Conservation (phyloP, 2,329 filamentous ascomycete species). For the Penicillium frequentans region DNA sequence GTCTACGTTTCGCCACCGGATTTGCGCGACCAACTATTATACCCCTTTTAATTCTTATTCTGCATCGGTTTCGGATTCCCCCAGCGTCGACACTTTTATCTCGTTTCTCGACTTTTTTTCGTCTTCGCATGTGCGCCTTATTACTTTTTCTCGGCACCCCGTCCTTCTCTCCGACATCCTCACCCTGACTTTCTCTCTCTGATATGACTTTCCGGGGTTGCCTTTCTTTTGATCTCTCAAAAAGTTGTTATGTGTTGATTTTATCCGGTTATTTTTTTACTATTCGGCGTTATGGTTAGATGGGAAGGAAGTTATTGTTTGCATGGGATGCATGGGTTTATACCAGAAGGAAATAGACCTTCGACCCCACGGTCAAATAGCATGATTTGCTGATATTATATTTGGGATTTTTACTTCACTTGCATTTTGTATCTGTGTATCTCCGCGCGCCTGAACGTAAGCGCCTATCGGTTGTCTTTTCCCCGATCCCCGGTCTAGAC, state of each 20-base stretch:
- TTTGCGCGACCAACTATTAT: conserved; percentile 24
- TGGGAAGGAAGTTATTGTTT: conserved; percentile 29
- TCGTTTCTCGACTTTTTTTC: conserved; percentile 11
- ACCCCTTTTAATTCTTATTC: conserved; percentile 28
- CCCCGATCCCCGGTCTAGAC: conserved; percentile 10
- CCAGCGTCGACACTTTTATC: conserved; percentile 22
- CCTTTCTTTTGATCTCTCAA: not conserved
- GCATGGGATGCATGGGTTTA: conserved; percentile 39
- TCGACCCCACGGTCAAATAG: conserved; percentile 39
- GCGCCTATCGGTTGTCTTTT: conserved; percentile 5
- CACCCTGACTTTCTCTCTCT: conserved; percentile 4
- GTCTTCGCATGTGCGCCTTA: conserved; percentile 13
- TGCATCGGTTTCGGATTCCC: conserved; percentile 28
- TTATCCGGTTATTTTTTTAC: conserved; percentile 16
- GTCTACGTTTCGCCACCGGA: conserved; percentile 17
- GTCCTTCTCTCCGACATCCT: conserved; percentile 4
- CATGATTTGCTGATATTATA: conserved; percentile 21
- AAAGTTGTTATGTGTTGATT: conserved; percentile 5
- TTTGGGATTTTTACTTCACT: conserved; percentile 1
- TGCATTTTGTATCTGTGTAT: not conserved
- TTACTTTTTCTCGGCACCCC: conserved; percentile 12
- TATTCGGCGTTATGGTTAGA: conserved; percentile 41
- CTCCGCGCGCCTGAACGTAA: conserved; percentile 4
- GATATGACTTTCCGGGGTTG: conserved; percentile 9
- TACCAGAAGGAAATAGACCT: conserved; percentile 41